phyloP scores from a whole-genome alignment of 495 filamentous ascomycete genomes.

The Penicillium alfredii region DNA sequence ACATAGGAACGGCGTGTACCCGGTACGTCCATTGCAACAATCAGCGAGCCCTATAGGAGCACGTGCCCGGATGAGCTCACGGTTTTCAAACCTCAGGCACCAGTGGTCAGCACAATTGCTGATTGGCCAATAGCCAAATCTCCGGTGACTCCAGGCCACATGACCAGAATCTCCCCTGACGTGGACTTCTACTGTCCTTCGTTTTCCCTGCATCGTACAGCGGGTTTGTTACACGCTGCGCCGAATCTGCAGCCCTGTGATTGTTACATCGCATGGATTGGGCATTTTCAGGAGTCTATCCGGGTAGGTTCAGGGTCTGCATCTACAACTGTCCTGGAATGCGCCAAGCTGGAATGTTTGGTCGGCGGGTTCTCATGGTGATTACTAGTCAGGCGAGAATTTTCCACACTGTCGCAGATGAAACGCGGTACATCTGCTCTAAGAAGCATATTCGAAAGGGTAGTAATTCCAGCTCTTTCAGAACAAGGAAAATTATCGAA shows the following conservation, averaged over 20 bases:
- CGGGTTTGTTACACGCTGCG: no score
- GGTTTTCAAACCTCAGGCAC: conserved; percentile 7
- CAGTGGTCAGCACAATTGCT: not conserved
- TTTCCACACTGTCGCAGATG: no score
- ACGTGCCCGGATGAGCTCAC: conserved; percentile 20
- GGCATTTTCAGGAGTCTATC: no score
- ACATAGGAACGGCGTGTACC: not conserved
- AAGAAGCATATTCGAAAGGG: no score
- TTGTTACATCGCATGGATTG: conserved; percentile 1
- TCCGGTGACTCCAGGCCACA: no score
- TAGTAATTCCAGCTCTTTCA: no score
- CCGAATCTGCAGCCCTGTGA: no score
- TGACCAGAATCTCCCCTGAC: conserved; percentile 4
- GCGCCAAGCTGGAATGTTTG: no score
- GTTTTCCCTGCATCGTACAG: no score
- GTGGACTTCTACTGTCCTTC: conserved; percentile 7
- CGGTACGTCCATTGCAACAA: conserved; percentile 12
- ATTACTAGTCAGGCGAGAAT: conserved; percentile 18
- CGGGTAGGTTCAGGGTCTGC: no score
- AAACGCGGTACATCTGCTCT: no score
- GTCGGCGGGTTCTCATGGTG: conserved; percentile 22
- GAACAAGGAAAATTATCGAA: no score
- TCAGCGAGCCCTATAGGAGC: conserved; percentile 11
- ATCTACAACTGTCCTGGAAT: conserved; percentile 18
- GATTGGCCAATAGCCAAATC: not conserved